Percentiles rank a stretch among this genome's conserved stretches.
These are phyloP conservation scores for Arachis hypogaea DNA, from an alignment of 306 rosid species.

Conservation along the genomic window DNA sequence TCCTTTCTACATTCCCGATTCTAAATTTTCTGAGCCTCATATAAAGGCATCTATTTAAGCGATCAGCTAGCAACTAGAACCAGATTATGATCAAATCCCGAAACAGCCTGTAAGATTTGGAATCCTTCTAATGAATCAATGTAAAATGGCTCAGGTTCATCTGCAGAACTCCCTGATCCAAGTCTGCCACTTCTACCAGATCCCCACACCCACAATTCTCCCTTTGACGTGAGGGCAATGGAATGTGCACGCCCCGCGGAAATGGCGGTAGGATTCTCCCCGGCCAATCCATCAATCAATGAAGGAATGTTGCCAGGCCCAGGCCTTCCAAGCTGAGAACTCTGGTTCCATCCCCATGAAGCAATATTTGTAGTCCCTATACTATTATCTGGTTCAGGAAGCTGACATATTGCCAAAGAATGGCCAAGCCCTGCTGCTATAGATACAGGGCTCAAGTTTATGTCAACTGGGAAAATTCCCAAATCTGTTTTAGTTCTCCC, in stretches of 20 bases:
- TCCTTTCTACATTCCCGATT: neutral
- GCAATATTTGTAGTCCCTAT: slow-evolving; percentile 52
- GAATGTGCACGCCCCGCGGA: slow-evolving; percentile 93
- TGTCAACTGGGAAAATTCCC: slow-evolving; percentile 77
- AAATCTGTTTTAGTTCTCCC: slow-evolving; percentile 67
- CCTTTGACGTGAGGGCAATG: slow-evolving; percentile 63
- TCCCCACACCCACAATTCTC: slow-evolving; percentile 93
- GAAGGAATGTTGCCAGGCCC: slow-evolving; percentile 63
- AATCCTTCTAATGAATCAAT: slow-evolving; percentile 68
- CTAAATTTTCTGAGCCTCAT: neutral
- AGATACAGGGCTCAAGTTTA: slow-evolving; percentile 49
- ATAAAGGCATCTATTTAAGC: slow-evolving; percentile 18
- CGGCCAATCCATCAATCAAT: slow-evolving; percentile 60
- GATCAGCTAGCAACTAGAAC: slow-evolving; percentile 66
- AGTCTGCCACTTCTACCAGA: slow-evolving; percentile 88
- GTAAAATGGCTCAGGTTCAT: slow-evolving; percentile 69
- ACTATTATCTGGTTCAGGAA: slow-evolving; percentile 41
- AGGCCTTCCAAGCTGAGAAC: slow-evolving; percentile 79
- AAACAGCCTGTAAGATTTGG: slow-evolving; percentile 73
- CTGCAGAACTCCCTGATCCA: slow-evolving; percentile 74
- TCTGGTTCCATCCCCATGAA: slow-evolving; percentile 94
- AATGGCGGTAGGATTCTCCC: slow-evolving; percentile 62
- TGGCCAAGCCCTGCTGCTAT: slow-evolving; percentile 91
- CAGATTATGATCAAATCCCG: slow-evolving; percentile 90
- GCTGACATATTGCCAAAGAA: slow-evolving; percentile 78